Evolutionary conservation across 352 stramenopile genomes (phyloP).

Genomic region (Pythium guiyangense): DNA sequence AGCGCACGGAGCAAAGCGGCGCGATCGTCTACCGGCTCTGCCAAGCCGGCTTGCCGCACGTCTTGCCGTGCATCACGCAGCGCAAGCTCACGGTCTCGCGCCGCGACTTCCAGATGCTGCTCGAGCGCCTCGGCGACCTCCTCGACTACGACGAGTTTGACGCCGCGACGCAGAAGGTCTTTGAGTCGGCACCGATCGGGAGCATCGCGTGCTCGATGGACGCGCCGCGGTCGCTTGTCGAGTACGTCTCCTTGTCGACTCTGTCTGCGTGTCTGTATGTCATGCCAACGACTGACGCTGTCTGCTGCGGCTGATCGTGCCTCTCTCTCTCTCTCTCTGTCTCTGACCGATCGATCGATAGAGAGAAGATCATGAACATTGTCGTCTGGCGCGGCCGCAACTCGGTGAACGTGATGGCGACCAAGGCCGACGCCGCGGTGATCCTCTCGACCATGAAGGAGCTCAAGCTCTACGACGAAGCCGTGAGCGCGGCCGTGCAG

Average conservation of each 20-base stretch:
- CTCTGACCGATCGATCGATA: slow-evolving; percentile 20
- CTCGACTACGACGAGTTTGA: slow-evolving; percentile 85
- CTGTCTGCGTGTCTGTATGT: too few species aligned
- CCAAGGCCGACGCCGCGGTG: slow-evolving; percentile 73
- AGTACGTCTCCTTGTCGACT: slow-evolving; percentile 51
- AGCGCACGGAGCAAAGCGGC: slow-evolving; percentile 75
- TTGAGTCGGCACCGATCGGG: too few species aligned
- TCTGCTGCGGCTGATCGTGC: too few species aligned
- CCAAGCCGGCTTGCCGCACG: slow-evolving; percentile 79
- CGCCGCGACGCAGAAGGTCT: too few species aligned
- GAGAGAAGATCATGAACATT: slow-evolving; percentile 79
- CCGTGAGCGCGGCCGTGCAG: slow-evolving; percentile 34
- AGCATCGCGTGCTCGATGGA: too few species aligned
- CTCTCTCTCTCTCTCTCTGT: too few species aligned
- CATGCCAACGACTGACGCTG: too few species aligned
- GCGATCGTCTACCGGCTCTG: slow-evolving; percentile 86
- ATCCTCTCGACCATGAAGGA: slow-evolving; percentile 83
- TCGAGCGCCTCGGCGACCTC: slow-evolving; percentile 78
- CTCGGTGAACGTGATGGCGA: slow-evolving; percentile 84
- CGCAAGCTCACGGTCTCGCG: slow-evolving; percentile 59
- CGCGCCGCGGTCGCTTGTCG: too few species aligned
- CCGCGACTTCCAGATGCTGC: slow-evolving; percentile 82
- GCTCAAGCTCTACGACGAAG: slow-evolving; percentile 64
- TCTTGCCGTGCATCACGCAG: slow-evolving; percentile 79
- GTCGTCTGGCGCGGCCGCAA: slow-evolving; percentile 84